Percentiles rank a stretch among this genome's conserved stretches.
These are phyloP conservation scores for Panaeolus cyanescens DNA, from an alignment of 768 basidiomycete genomes.

Conservation along the genomic window DNA sequence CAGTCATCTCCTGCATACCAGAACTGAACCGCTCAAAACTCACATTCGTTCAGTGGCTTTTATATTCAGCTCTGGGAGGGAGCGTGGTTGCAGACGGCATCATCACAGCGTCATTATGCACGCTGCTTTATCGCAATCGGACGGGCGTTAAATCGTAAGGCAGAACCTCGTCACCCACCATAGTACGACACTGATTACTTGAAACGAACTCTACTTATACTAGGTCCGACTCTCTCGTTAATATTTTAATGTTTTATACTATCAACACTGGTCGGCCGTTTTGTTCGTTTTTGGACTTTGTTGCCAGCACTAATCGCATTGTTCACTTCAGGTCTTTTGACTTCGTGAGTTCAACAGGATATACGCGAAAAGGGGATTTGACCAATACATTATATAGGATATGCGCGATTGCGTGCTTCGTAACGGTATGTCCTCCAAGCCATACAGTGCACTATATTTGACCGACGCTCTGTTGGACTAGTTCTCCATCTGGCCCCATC, in stretches of 20 bases:
- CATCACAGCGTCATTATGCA: slow-evolving; percentile 22
- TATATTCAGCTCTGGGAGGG: slow-evolving; percentile 22
- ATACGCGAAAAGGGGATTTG: too few species aligned
- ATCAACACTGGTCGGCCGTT: slow-evolving; percentile 22
- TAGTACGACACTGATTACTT: not conserved
- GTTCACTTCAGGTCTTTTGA: slow-evolving; percentile 19
- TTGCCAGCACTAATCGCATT: not conserved
- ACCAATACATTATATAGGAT: slow-evolving; percentile 10
- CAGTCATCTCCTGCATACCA: not conserved
- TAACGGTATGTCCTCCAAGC: slow-evolving; percentile 15
- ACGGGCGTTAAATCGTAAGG: slow-evolving; percentile 24
- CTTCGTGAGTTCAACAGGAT: slow-evolving; percentile 15
- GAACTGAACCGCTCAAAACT: not conserved
- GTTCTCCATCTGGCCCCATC: slow-evolving; percentile 28
- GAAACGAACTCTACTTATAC: too few species aligned
- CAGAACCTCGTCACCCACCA: not conserved
- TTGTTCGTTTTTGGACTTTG: not conserved
- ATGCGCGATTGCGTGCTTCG: slow-evolving; percentile 26
- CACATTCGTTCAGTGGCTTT: slow-evolving; percentile 15
- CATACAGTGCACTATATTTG: not conserved
- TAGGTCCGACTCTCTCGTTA: slow-evolving; percentile 25
- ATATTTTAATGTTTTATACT: slow-evolving; percentile 23
- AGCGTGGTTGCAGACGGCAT: slow-evolving; percentile 22
- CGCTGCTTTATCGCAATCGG: slow-evolving; percentile 18
- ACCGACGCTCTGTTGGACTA: not conserved